Base-by-base conservation (phyloP, 176 grass and related monocot species). In the Raddia guianensis region DNA sequence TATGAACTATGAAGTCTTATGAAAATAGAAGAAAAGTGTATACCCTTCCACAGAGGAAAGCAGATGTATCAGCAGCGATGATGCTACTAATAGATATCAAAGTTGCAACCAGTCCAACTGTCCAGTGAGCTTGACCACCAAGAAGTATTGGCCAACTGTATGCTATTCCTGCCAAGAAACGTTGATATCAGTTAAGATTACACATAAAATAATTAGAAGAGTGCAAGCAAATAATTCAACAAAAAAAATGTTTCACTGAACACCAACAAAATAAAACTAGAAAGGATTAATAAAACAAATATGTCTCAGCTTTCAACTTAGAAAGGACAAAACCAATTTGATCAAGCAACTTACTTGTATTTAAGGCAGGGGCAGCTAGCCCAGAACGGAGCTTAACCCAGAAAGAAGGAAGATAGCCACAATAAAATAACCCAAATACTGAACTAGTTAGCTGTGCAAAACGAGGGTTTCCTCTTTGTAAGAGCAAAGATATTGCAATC, bases 391-490 rank as follows among this genome's bases (percentile, higher is more conserved):
- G 96, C 72, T 99, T 99, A 73, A 99, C 85, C 96, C 96, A 99
- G 86, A 99, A 99, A 73, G 89, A 95, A 74, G 96, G 89, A 79
- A 99, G 93, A 88, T 99, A 99, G 34, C 96, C 96, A 27, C 96
- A 99, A 40, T 99, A 99, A 88, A 99, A 99, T 52, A 99, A 82
- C 55, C 93, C 96, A 78, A 99, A 99, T 66, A 99, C 88, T 73
- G 90, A 91, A 90, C 96, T 95, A 89, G 91, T 94, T 75, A 99
- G 80, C 83, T 99, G 96, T 6, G 91, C 87, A 82, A 99, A 99
- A 82, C 90, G 90, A 62, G 96, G 96, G 87, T 93, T 99, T 71
- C 91, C 93, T 85, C 93, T 95, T 86, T 99, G 96, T 54, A 99
- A 83, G 35, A 99, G 72, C 64, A 99, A 87, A 18, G 92, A 88